Evolutionary conservation across 2,329 filamentous ascomycete genomes (phyloP), one percentile per base, ranked within the genome.

Genomic region (Paraphoma sp.): DNA sequence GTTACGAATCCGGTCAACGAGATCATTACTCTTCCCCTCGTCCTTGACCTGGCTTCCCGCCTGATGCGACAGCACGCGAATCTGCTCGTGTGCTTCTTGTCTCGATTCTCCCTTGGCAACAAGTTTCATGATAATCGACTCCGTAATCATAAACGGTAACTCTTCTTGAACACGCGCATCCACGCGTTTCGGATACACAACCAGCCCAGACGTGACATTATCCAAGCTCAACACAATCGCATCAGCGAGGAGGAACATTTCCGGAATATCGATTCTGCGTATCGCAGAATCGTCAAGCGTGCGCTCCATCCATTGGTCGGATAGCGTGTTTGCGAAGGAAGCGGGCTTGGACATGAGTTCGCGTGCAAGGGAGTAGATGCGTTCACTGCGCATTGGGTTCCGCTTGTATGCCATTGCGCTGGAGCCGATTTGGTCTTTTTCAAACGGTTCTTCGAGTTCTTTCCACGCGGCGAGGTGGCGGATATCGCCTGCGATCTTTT

Each of bases 51-150:
- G 87, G 31, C 83, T 81, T 43, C 83, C 85, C 0, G 92, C 91
- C 78, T 96, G 82, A 79, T 93, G 89, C 2, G 86, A 91, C 44
- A 97, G 83, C 1, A 97, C 90, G 51, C 77, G 89, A 69, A 97
- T 93, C 76, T 94, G 81, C 79, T 97, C 93, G 77, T 97, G 93
- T 1, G 91, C 89, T 53, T 93, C 91, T 74, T 96, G 92, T 48
- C 92, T 82, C 9, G 86, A 90, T 29, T 82, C 84, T 31, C 91
- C 91, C 70, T 88, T 84, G 54, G 87, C 86, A 29, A 89, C 86
- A 53, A 94, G 83, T 64, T 86, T 87, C 91, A 96, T 77, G 68
- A 77, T 77, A 63, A 77, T 74, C 57, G 68, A 81, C 69, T 84
- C 83, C 7, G 88, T 93, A 7, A 87, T 84, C 89, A 94, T 96